These are phyloP conservation scores for Penicillium egyptiacum DNA, from an alignment of 495 filamentous ascomycete species.

Conservation along the genomic window DNA sequence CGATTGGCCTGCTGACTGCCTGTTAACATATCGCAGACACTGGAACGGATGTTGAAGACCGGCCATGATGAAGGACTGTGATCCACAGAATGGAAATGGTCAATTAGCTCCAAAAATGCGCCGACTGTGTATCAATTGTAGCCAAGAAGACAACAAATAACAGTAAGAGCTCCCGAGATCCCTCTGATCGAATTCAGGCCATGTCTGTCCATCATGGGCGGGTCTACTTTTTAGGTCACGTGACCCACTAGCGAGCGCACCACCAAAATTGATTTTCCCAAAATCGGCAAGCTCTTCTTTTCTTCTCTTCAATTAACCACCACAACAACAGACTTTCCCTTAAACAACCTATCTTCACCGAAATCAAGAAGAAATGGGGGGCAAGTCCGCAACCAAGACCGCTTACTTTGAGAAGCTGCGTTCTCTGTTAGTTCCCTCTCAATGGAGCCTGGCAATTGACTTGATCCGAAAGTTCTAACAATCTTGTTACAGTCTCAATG, in stretches of 20 bases:
- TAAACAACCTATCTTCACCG: conserved; percentile 95
- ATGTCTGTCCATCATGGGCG: conserved; percentile 12
- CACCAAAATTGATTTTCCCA: conserved; percentile 37
- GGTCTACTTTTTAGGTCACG: conserved; percentile 24
- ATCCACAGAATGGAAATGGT: background rate
- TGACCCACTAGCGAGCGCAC: conserved; percentile 46
- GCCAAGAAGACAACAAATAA: background rate
- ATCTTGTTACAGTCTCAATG: conserved; percentile 57
- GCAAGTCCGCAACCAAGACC: conserved; percentile 90
- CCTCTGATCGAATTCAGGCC: conserved; percentile 17
- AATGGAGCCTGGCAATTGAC: background rate
- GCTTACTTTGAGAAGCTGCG: conserved; percentile 99
- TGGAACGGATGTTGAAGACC: conserved; percentile 54
- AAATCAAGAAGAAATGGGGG: conserved; percentile 98
- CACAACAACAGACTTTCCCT: conserved; percentile 59
- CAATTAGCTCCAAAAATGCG: background rate
- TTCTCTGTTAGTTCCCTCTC: conserved; percentile 43
- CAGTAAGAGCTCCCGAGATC: background rate
- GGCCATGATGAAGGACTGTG: conserved; percentile 27
- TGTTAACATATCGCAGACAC: conserved; percentile 48
- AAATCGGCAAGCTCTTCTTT: conserved; percentile 25
- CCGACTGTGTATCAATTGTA: background rate
- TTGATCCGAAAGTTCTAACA: background rate
- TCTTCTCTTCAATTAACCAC: conserved; percentile 34
- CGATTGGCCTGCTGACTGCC: conserved; percentile 23